Percentiles rank a stretch among this genome's conserved stretches.
phyloP scores from a whole-genome alignment of 2,329 filamentous ascomycete genomes.

The Ceratocystis diversiconidia region DNA sequence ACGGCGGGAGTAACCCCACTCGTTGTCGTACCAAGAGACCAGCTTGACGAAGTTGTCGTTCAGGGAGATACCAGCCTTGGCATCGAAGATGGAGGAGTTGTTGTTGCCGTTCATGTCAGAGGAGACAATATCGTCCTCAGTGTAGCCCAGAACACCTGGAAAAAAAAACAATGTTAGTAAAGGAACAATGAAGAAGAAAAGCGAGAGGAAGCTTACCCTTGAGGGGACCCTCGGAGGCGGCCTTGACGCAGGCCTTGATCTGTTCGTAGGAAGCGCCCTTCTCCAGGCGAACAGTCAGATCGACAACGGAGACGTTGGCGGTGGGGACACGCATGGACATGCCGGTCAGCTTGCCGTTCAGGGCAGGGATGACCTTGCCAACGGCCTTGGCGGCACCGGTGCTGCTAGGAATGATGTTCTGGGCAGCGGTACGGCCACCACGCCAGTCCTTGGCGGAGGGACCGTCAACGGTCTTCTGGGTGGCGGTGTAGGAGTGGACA shows the following conservation, averaged over 20 bases:
- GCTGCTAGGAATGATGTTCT: conserved; percentile 99
- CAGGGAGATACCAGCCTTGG: conserved; percentile 96
- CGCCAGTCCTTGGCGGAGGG: conserved; percentile 98
- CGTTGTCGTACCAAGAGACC: conserved; percentile 97
- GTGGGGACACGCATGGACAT: conserved; percentile 99
- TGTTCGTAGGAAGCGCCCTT: conserved; percentile 77
- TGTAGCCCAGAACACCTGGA: conserved; percentile 76
- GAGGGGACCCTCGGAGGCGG: conserved; percentile 65
- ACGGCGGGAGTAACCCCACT: conserved; percentile 99
- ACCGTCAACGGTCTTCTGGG: conserved; percentile 98
- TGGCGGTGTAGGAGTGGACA: conserved; percentile 98
- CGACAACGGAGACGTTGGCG: conserved; percentile 96
- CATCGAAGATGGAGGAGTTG: conserved; percentile 96
- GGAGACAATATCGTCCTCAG: conserved; percentile 93
- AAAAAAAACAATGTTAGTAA: conserved; percentile 17
- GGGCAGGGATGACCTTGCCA: conserved; percentile 95
- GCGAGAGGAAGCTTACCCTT: conserved; percentile 51
- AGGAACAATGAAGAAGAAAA: background rate
- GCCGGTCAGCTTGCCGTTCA: conserved; percentile 99
- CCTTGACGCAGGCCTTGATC: conserved; percentile 88
- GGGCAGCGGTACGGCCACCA: conserved; percentile 93
- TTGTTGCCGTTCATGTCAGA: conserved; percentile 84
- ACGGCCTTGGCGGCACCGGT: conserved; percentile 99
- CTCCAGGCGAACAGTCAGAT: conserved; percentile 86
- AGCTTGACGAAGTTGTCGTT: conserved; percentile 99